phyloP scores from a whole-genome alignment of 371 early-diverging fungal species.

The Apophysomyces elegans region DNA sequence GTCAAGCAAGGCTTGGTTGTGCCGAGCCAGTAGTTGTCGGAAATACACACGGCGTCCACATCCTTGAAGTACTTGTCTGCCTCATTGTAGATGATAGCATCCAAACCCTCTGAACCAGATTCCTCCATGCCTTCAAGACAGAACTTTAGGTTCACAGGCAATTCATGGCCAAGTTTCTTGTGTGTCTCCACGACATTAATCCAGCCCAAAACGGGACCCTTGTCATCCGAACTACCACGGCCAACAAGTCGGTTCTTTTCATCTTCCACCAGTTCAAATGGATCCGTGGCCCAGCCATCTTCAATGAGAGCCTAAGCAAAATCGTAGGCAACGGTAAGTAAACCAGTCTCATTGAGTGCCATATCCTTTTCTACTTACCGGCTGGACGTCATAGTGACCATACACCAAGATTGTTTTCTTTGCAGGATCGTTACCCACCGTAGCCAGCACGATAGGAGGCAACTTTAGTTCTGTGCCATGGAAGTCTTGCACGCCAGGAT shows the following conservation, averaged over 20 bases:
- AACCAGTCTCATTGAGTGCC: too few species aligned
- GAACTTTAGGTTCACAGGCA: constrained; percentile 94
- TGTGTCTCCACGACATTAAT: constrained; percentile 93
- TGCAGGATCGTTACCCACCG: constrained; percentile 84
- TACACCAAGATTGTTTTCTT: constrained; percentile 97
- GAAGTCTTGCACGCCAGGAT: constrained; percentile 86
- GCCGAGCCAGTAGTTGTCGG: constrained; percentile 97
- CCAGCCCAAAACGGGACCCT: constrained; percentile 95
- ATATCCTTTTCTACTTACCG: constrained; percentile 47
- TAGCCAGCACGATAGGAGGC: constrained; percentile 93
- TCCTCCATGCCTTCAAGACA: constrained; percentile 97
- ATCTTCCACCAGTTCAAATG: constrained; percentile 87
- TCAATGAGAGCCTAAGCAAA: constrained; percentile 72
- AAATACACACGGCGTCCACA: constrained; percentile 94
- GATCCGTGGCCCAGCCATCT: constrained; percentile 97
- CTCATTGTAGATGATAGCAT: constrained; percentile 83
- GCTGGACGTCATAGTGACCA: constrained; percentile 96
- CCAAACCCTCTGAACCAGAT: constrained; percentile 91
- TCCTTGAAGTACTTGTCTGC: constrained; percentile 85
- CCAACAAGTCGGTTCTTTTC: constrained; percentile 86
- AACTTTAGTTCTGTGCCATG: constrained; percentile 79
- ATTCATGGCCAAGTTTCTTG: constrained; percentile 84
- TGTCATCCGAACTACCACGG: constrained; percentile 95
- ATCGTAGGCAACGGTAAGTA: not conserved
- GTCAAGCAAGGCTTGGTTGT: constrained; percentile 96